Evolutionary conservation across 441 rosid species (phyloP).

Genomic region (Dalechampia spathulata): DNA sequence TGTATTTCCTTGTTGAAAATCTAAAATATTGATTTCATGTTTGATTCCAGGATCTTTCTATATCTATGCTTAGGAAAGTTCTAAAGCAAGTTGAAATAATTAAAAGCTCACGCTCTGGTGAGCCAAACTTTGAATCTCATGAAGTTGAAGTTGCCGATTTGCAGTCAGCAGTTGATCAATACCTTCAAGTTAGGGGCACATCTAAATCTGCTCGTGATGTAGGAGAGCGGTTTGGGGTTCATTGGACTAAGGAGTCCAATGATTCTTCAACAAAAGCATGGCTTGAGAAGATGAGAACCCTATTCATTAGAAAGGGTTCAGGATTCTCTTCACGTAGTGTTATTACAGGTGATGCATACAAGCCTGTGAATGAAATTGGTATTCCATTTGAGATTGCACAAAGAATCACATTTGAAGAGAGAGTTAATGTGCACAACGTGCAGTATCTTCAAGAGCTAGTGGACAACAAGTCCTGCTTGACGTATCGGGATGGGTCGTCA

Average conservation of each 20-base stretch:
- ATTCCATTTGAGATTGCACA: conserved; percentile 82
- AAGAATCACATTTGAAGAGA: conserved; percentile 87
- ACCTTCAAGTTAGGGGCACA: conserved; percentile 80
- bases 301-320: conserved; percentile 88
- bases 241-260: conserved; percentile 41
- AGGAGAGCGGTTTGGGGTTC: conserved; percentile 52
- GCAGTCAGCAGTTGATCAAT: conserved; percentile 61
- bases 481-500: conserved; percentile 68
- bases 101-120: conserved; percentile 65
- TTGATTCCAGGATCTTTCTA: conserved; percentile 68
- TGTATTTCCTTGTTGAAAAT: conserved; percentile 1
- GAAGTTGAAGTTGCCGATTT: conserved; percentile 68
- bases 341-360: conserved; percentile 89
- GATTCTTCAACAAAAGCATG: conserved; percentile 80
- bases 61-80: conserved; percentile 69
- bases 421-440: conserved; percentile 64
- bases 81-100: conserved; percentile 63
- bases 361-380: conserved; percentile 72
- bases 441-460: conserved; percentile 60
- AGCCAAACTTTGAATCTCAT: conserved; percentile 81
- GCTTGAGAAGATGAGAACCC: conserved; percentile 81
- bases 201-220: conserved; percentile 57
- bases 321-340: conserved; percentile 98
- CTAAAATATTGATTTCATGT: conserved; percentile 3
- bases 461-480: conserved; percentile 65